These are phyloP conservation scores for Plantago elongata DNA, from an alignment of 257 asterid genomes.

Conservation along the genomic window DNA sequence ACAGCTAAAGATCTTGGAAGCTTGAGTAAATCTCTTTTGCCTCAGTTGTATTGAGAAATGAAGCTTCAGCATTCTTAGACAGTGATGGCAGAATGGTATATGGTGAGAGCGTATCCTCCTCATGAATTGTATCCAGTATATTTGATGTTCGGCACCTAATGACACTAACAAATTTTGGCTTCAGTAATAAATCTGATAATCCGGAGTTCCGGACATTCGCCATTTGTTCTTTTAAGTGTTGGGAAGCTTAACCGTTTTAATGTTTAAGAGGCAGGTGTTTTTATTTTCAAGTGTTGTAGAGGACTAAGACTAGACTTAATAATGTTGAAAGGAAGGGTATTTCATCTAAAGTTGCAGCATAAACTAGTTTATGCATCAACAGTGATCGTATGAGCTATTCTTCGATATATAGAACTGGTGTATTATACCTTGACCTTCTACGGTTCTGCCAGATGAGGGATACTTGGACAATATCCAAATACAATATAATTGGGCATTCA, in stretches of 20 bases:
- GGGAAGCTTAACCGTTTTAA: background rate
- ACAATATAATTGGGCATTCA: background rate
- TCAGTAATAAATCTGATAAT: slow-evolving; percentile 39
- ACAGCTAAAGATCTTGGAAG: background rate
- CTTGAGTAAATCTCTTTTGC: background rate
- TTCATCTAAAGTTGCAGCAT: no score
- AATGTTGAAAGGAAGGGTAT: no score
- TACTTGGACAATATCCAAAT: background rate
- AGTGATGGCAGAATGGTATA: background rate
- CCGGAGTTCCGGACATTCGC: slow-evolving; percentile 41
- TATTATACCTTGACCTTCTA: no score
- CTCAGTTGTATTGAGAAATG: background rate
- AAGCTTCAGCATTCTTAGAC: background rate
- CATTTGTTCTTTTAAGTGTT: slow-evolving; percentile 25
- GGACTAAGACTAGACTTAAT: background rate
- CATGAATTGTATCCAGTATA: slow-evolving; percentile 64
- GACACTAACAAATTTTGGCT: slow-evolving; percentile 45
- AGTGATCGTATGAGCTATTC: no score
- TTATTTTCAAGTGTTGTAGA: slow-evolving; percentile 8
- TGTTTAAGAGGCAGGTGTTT: background rate
- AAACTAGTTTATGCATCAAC: no score
- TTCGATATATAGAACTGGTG: no score
- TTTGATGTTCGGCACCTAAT: slow-evolving; percentile 46
- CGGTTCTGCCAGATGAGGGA: no score
- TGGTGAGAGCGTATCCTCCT: slow-evolving; percentile 49